Percentiles rank a stretch among this genome's conserved stretches.
Conservation (phyloP, 352 stramenopile species). For the Globisporangium parvum region DNA sequence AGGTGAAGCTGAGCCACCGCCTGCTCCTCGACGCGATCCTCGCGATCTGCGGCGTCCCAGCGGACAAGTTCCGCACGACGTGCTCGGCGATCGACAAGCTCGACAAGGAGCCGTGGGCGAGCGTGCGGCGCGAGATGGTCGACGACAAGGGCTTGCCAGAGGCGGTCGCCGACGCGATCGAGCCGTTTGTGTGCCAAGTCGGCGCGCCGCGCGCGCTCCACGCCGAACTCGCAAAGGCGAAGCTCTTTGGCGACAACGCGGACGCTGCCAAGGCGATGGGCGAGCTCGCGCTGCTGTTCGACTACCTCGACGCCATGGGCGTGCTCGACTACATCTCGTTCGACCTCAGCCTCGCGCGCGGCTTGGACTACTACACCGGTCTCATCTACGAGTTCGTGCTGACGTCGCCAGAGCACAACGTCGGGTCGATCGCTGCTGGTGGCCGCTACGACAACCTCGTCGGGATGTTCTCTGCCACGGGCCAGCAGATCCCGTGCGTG, state of each 20-base stretch:
- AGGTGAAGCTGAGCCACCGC: slow-evolving; percentile 98
- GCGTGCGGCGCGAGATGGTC: slow-evolving; percentile 91
- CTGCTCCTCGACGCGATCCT: slow-evolving; percentile 96
- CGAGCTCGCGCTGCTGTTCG: slow-evolving; percentile 94
- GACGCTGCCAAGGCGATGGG: slow-evolving; percentile 83
- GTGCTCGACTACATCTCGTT: slow-evolving; percentile 94
- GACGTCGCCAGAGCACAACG: slow-evolving; percentile 80
- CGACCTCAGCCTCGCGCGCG: slow-evolving; percentile 95
- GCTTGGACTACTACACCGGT: slow-evolving; percentile 99
- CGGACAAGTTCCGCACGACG: slow-evolving; percentile 96
- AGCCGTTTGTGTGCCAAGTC: slow-evolving; percentile 91
- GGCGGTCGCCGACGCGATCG: slow-evolving; percentile 92
- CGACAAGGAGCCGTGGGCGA: slow-evolving; percentile 96
- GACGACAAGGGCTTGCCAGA: slow-evolving; percentile 94
- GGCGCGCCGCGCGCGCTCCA: slow-evolving; percentile 86
- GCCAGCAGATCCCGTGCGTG: slow-evolving; percentile 96
- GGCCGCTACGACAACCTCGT: slow-evolving; percentile 98
- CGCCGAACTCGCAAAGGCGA: slow-evolving; percentile 51
- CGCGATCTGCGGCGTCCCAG: slow-evolving; percentile 94
- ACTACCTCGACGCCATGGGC: slow-evolving; percentile 97
- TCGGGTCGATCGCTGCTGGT: slow-evolving; percentile 96
- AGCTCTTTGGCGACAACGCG: slow-evolving; percentile 89
- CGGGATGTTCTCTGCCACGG: slow-evolving; percentile 95
- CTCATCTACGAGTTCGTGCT: slow-evolving; percentile 99
- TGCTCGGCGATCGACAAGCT: slow-evolving; percentile 99